Evolutionary conservation across 805 yeast genomes (phyloP).

Genomic region (Wickerhamiella occidentalis): DNA sequence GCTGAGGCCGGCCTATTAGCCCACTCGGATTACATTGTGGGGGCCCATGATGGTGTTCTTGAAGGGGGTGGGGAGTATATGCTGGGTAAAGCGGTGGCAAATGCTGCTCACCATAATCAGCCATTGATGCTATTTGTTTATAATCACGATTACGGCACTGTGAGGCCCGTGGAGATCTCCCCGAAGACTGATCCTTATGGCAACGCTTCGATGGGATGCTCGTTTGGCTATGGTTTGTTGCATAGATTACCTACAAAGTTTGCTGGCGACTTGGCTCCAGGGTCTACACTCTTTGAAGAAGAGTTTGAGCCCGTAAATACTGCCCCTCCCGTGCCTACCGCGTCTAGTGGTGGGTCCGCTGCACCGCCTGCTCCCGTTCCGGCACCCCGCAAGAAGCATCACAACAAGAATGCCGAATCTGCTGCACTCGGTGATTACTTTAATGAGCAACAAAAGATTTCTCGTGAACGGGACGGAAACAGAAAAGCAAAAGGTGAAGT

Average conservation of each 20-base stretch:
- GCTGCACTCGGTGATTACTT: conserved; percentile 18
- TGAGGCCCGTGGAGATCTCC: conserved; percentile 75
- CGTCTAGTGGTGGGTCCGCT: background rate
- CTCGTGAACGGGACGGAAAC: conserved; percentile 19
- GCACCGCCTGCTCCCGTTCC: conserved; percentile 10
- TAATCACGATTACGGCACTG: conserved; percentile 74
- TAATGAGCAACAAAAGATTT: conserved; percentile 21
- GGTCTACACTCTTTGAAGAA: conserved; percentile 19
- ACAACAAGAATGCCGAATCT: background rate
- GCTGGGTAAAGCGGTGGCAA: conserved; percentile 47
- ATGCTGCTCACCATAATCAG: conserved; percentile 37
- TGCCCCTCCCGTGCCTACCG: conserved; percentile 4
- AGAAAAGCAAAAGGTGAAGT: background rate
- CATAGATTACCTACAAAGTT: conserved; percentile 69
- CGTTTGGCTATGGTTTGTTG: conserved; percentile 83
- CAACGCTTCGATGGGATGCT: conserved; percentile 77
- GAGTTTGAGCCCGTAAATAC: conserved; percentile 7
- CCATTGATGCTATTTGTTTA: conserved; percentile 50
- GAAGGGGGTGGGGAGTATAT: conserved; percentile 81
- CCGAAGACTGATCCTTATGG: conserved; percentile 74
- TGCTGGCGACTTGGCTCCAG: conserved; percentile 15
- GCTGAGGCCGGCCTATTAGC: conserved; percentile 71
- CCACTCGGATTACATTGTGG: conserved; percentile 77
- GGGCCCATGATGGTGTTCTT: conserved; percentile 73
- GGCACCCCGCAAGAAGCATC: conserved; percentile 3